Evolutionary conservation across 345 rosid species (phyloP).

Genomic region (Pistacia vera): DNA sequence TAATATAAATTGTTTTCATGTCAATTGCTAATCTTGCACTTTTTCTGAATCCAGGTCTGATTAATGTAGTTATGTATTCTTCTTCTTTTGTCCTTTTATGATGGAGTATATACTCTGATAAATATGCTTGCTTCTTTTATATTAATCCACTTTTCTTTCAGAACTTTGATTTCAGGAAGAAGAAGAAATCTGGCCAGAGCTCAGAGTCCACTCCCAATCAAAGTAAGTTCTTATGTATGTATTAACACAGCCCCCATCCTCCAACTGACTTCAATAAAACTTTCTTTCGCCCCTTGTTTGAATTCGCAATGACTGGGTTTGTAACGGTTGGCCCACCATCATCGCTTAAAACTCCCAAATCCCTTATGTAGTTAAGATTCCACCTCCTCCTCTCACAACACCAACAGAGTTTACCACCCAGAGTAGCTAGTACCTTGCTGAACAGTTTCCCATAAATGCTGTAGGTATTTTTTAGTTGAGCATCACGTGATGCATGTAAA

Average conservation of each 20-base stretch:
- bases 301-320: background rate
- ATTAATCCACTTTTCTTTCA: background rate
- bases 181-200: background rate
- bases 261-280: background rate
- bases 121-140: background rate
- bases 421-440: no score
- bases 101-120: no score
- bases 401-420: background rate
- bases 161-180: background rate
- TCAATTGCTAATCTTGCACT: background rate
- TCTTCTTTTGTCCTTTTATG: background rate
- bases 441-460: background rate
- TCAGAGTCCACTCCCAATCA: background rate
- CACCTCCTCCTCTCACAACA: background rate
- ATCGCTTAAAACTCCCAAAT: background rate
- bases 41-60: background rate
- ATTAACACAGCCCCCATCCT: no score
- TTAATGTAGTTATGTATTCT: background rate
- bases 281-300: background rate
- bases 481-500: no score
- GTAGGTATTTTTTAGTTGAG: background rate
- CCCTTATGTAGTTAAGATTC: background rate
- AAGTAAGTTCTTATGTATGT: slow-evolving; percentile 7
- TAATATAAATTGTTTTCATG: background rate
- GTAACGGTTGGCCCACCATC: background rate